phyloP scores from a whole-genome alignment of 805 yeast genomes.

The Saccharomycopsis sp. region DNA sequence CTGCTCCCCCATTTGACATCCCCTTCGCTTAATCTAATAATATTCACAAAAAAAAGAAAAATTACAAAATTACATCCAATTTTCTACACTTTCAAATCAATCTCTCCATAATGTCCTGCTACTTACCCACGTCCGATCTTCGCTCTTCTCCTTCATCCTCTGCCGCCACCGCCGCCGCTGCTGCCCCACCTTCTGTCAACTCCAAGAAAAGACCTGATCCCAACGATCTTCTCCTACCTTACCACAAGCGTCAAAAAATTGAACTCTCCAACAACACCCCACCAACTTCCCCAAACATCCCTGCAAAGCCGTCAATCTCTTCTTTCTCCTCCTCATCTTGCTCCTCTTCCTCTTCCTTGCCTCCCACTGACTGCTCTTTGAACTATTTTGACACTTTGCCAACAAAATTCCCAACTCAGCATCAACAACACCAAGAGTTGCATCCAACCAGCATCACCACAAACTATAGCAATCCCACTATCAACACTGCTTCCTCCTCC shows the following conservation, averaged over 20 bases:
- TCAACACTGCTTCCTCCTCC: no score
- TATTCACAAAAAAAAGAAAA: no score
- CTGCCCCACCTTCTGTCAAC: neutral
- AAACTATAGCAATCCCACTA: neutral
- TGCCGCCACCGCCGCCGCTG: constrained; percentile 2
- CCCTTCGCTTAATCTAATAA: no score
- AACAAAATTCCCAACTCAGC: no score
- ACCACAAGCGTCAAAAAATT: neutral
- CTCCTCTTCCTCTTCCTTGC: constrained; percentile 1
- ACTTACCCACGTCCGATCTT: constrained; percentile 15
- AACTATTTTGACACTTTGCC: constrained; percentile 20
- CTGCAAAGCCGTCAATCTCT: constrained; percentile 1
- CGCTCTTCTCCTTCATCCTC: constrained; percentile 4
- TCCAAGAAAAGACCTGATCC: neutral
- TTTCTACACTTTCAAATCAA: no score
- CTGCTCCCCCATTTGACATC: no score
- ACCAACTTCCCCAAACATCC: neutral
- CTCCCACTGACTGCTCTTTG: constrained; percentile 22
- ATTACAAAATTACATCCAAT: no score
- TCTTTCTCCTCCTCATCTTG: constrained; percentile 8
- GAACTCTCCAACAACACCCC: neutral
- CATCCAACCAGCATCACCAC: neutral
- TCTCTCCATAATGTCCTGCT: constrained; percentile 12
- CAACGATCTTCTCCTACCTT: neutral
- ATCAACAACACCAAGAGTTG: constrained; percentile 1